Conservation (phyloP, 2,329 filamentous ascomycete genomes). For the Fusarium tricinctum region DNA sequence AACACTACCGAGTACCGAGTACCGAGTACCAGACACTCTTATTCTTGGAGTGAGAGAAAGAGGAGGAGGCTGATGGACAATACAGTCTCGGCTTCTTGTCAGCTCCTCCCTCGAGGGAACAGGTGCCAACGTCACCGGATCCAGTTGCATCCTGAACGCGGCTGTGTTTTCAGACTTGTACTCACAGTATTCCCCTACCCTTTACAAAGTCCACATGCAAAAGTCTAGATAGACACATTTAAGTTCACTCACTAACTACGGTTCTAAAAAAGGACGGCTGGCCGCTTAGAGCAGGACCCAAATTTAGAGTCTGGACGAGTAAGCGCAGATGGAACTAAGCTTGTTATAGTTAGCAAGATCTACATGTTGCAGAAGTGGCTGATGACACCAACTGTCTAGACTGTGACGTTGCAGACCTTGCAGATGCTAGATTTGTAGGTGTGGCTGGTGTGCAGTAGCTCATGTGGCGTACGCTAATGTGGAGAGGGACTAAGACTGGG, state of each 20-base stretch:
- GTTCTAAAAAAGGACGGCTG: slow-evolving; percentile 29
- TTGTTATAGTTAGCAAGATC: slow-evolving; percentile 1
- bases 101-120: slow-evolving; percentile 19
- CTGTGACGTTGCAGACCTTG: slow-evolving; percentile 41
- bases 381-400: slow-evolving; percentile 29
- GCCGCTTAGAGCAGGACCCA: slow-evolving; percentile 42
- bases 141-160: not conserved
- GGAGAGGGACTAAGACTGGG: not conserved
- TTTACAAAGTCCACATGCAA: slow-evolving; percentile 20
- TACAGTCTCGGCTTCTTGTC: not conserved
- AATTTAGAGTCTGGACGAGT: slow-evolving; percentile 42
- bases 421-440: not conserved
- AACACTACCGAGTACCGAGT: slow-evolving; percentile 19
- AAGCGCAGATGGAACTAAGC: slow-evolving; percentile 32
- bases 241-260: slow-evolving; percentile 5
- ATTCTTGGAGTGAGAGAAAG: not conserved
- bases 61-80: not conserved
- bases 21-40: slow-evolving; percentile 18
- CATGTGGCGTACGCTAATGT: slow-evolving; percentile 23
- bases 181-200: slow-evolving; percentile 36
- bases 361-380: slow-evolving; percentile 33
- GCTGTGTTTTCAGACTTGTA: slow-evolving; percentile 14
- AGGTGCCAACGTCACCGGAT: slow-evolving; percentile 4
- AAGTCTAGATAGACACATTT: slow-evolving; percentile 8
- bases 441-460: slow-evolving; percentile 18